These are phyloP conservation scores for Papiliotrema laurentii DNA, from an alignment of 1,284 basidiomycete species.

Conservation along the genomic window DNA sequence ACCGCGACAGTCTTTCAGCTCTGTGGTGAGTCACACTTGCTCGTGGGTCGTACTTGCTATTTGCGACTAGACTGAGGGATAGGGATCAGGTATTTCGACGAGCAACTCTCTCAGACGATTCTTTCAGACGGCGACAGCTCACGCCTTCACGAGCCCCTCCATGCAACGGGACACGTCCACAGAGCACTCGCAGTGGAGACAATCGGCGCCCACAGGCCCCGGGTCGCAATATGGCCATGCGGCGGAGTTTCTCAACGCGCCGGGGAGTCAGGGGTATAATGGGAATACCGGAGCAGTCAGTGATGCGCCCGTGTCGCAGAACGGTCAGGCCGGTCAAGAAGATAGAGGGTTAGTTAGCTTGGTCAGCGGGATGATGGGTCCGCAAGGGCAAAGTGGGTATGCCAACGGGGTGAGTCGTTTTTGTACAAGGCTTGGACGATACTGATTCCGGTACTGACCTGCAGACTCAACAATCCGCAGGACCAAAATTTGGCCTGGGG, in stretches of 20 bases:
- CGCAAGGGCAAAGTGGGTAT: constrained; percentile 2
- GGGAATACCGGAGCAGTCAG: too few species aligned
- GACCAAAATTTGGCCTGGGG: background rate
- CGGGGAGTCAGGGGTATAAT: too few species aligned
- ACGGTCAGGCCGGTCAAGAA: constrained; percentile 10
- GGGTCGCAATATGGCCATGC: constrained; percentile 16
- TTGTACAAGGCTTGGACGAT: background rate
- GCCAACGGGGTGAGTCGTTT: constrained; percentile 1
- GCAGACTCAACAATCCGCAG: background rate
- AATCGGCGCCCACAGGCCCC: background rate
- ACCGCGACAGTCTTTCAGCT: too few species aligned
- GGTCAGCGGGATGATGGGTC: constrained; percentile 13
- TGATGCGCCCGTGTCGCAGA: constrained; percentile 3
- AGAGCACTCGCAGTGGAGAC: too few species aligned
- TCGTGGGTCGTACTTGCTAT: too few species aligned
- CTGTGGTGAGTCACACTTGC: too few species aligned
- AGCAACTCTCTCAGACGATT: too few species aligned
- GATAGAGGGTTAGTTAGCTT: constrained; percentile 21
- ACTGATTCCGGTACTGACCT: background rate
- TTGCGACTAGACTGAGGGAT: too few species aligned
- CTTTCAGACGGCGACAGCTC: too few species aligned
- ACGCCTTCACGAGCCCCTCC: too few species aligned
- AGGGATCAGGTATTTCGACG: too few species aligned
- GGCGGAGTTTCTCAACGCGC: constrained; percentile 15
- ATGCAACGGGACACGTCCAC: too few species aligned